Evolutionary conservation across 169 alveolate species (phyloP).

Genomic region (Theileria luwenshuni): DNA sequence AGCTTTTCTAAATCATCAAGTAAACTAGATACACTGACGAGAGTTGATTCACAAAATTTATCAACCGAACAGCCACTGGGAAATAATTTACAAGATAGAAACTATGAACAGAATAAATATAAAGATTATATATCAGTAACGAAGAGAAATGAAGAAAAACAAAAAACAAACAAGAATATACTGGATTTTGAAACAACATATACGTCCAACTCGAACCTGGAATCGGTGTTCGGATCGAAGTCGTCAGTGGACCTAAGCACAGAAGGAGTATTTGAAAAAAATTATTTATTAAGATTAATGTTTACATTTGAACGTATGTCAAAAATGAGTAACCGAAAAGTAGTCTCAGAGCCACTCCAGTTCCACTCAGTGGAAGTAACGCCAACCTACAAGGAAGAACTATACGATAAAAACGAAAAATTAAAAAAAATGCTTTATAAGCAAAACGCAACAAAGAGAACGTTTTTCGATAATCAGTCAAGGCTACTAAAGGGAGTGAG

Average conservation of each 20-base stretch:
- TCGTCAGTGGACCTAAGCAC: conserved; percentile 24
- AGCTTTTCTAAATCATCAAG: conserved; percentile 50
- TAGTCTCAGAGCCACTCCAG: conserved; percentile 22
- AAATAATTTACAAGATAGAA: background rate
- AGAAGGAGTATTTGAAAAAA: conserved; percentile 44
- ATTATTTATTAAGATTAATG: conserved; percentile 46
- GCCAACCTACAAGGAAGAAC: background rate
- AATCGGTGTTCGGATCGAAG: conserved; percentile 10
- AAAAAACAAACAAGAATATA: background rate
- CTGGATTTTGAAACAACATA: background rate
- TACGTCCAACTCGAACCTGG: background rate
- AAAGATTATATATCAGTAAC: background rate
- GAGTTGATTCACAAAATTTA: conserved; percentile 2
- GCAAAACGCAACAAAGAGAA: background rate
- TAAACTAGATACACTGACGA: conserved; percentile 9
- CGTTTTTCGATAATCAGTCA: conserved; percentile 1
- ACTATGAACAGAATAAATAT: background rate
- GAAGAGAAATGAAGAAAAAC: background rate
- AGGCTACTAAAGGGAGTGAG: conserved; percentile 16
- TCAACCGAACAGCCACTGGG: background rate
- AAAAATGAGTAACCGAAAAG: background rate
- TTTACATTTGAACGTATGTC: conserved; percentile 20
- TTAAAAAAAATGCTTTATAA: conserved; percentile 15
- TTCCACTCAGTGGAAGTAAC: conserved; percentile 29
- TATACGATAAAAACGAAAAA: conserved; percentile 23